phyloP scores from a whole-genome alignment of 2,329 filamentous ascomycete species.

The Epichloe uncinata region DNA sequence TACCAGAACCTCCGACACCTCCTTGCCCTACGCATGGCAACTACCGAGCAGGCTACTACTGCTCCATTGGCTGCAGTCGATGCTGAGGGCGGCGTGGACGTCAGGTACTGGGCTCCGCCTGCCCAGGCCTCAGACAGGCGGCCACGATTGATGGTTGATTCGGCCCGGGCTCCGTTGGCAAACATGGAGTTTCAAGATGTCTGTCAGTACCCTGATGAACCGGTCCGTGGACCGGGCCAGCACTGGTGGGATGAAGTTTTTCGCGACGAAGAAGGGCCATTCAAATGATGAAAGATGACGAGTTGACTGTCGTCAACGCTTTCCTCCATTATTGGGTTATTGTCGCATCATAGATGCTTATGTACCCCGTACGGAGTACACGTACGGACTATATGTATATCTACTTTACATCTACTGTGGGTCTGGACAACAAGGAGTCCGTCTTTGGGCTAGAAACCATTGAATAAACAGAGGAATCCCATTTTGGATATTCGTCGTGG shows the following conservation, averaged over 20 bases:
- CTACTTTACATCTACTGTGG: no score
- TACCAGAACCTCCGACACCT: slow-evolving; percentile 10
- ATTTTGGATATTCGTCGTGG: slow-evolving; percentile 9
- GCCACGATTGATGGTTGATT: neutral
- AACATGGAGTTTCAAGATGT: neutral
- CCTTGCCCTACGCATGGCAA: slow-evolving; percentile 1
- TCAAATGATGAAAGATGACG: neutral
- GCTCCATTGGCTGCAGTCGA: neutral
- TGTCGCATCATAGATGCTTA: no score
- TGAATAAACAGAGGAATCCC: slow-evolving; percentile 7
- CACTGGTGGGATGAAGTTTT: neutral
- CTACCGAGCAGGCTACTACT: neutral
- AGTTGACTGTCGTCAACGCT: neutral
- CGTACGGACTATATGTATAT: no score
- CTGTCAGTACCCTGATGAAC: neutral
- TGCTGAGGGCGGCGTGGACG: neutral
- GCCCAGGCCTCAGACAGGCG: slow-evolving; percentile 1
- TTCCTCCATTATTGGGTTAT: no score
- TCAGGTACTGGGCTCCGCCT: slow-evolving; percentile 2
- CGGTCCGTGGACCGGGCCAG: neutral
- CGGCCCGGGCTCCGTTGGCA: neutral
- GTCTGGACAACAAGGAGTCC: no score
- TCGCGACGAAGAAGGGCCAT: neutral
- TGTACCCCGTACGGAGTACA: no score
- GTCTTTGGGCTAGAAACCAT: neutral